Base-by-base conservation (phyloP, 1,139 yeast species). In the Dujonia santamariae region DNA sequence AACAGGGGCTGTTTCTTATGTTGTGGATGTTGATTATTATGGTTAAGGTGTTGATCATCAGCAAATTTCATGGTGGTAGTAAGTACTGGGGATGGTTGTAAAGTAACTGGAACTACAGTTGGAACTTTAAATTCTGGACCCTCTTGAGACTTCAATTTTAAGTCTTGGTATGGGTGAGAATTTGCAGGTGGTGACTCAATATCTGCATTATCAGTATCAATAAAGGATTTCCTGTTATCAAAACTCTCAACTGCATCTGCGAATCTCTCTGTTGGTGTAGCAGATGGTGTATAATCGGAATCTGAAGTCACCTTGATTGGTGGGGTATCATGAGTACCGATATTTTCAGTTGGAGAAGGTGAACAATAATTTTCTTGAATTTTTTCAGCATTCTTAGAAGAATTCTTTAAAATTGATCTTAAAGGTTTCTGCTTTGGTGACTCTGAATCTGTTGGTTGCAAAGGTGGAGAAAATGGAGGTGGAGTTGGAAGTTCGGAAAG, bases 401-500 rank as follows among this genome's bases (percentile, higher is more conserved):
- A 43, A 35, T 58, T 48, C 35, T 64, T 66, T 43, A 65, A 53
- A 28, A 65, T 65, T 9, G 70, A 63, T 32, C 63, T 52, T 29
- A 64, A 50, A 1, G 69, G 67, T 37, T 53, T 59, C 4, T 45
- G 37, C 7, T 9, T 12, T 19, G 25, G 26, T 17, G 34, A 19
- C 4, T 8, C 23, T 12, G 30, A 11, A 19, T 26, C 29, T 11
- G 13, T 7, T 7, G 6, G 8, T 14, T 13, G 18, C 13, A 28
- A 8, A n/a, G n/a, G n/a, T n/a, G n/a, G n/a, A n/a, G n/a, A n/a
- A n/a, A n/a, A n/a, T n/a, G n/a, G n/a, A n/a, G n/a, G n/a, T n/a
- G n/a, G n/a, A n/a, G n/a, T n/a, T n/a, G n/a, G n/a, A n/a, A n/a
- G n/a, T n/a, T n/a, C n/a, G n/a, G n/a, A n/a, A n/a, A n/a, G n/a